Conservation (phyloP, 2,329 filamentous ascomycete species). For the Fusarium pseudocircinatum region DNA sequence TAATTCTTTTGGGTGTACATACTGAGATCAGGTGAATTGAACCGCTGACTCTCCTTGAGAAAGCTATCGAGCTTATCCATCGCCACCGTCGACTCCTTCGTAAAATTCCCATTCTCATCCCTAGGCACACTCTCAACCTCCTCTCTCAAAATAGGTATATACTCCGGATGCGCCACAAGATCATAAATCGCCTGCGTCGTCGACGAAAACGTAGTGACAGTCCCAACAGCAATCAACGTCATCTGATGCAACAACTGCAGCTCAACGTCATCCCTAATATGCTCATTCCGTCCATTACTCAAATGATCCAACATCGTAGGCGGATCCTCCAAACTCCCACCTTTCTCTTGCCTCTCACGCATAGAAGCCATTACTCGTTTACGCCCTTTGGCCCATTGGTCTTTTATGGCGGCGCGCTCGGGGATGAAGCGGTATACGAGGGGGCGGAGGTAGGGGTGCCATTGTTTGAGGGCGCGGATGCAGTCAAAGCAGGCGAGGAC, state of each 20-base stretch:
- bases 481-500: slow-evolving; percentile 15
- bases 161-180: slow-evolving; percentile 30
- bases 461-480: slow-evolving; percentile 19
- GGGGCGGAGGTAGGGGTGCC: slow-evolving; percentile 11
- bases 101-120: not conserved
- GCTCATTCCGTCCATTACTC: slow-evolving; percentile 3
- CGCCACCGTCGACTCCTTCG: not conserved
- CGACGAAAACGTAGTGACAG: slow-evolving; percentile 30
- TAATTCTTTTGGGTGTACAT: fast-evolving
- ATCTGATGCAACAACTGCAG: slow-evolving; percentile 14
- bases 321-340: not conserved
- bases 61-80: slow-evolving; percentile 39
- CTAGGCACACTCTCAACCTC: slow-evolving; percentile 1
- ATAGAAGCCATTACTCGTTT: slow-evolving; percentile 6
- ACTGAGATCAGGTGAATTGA: slow-evolving; percentile 36
- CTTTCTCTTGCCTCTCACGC: not conserved
- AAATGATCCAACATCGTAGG: slow-evolving; percentile 7
- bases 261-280: slow-evolving; percentile 1
- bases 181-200: slow-evolving; percentile 34
- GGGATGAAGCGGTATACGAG: slow-evolving; percentile 15
- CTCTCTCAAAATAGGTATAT: slow-evolving; percentile 10
- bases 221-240: slow-evolving; percentile 23
- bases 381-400: slow-evolving; percentile 12
- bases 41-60: slow-evolving; percentile 37
- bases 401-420: slow-evolving; percentile 5